Conservation (phyloP, 1,139 yeast genomes). For the Diutina neorugosa region DNA sequence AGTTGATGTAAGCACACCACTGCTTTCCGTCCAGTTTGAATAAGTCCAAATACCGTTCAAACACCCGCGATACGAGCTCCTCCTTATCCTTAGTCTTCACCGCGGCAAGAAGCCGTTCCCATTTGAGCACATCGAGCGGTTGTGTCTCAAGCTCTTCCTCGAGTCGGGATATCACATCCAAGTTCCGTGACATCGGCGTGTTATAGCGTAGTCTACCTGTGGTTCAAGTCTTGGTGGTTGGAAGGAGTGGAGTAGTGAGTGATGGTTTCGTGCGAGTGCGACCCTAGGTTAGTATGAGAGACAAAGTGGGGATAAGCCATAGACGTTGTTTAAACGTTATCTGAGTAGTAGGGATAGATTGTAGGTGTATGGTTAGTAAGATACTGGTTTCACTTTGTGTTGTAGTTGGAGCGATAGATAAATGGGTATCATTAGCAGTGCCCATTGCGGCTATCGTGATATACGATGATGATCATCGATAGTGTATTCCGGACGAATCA, state of each 20-base stretch:
- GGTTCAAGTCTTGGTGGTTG: too few species aligned
- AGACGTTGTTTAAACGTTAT: too few species aligned
- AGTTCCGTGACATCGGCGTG: slow-evolving; percentile 2
- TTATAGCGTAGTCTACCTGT: not conserved
- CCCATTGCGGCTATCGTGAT: too few species aligned
- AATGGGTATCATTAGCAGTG: too few species aligned
- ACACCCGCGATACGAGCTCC: slow-evolving; percentile 48
- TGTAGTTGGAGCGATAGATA: too few species aligned
- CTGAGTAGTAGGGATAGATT: too few species aligned
- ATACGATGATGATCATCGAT: too few species aligned
- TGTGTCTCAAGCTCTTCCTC: slow-evolving; percentile 48
- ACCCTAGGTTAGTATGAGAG: too few species aligned
- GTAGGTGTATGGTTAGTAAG: too few species aligned
- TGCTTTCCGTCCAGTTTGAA: slow-evolving; percentile 57
- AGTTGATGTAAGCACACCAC: slow-evolving; percentile 66
- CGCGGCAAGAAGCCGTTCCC: slow-evolving; percentile 46
- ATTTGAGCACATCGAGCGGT: slow-evolving; percentile 43
- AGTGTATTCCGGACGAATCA: too few species aligned
- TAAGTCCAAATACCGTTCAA: slow-evolving; percentile 45
- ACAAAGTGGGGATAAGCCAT: too few species aligned
- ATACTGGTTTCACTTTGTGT: too few species aligned
- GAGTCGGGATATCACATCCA: slow-evolving; percentile 43
- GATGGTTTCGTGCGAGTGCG: not conserved
- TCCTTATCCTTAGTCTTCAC: slow-evolving; percentile 47
- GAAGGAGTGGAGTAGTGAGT: not conserved